Conservation (phyloP, 306 rosid species). For the Ceratonia siliqua region DNA sequence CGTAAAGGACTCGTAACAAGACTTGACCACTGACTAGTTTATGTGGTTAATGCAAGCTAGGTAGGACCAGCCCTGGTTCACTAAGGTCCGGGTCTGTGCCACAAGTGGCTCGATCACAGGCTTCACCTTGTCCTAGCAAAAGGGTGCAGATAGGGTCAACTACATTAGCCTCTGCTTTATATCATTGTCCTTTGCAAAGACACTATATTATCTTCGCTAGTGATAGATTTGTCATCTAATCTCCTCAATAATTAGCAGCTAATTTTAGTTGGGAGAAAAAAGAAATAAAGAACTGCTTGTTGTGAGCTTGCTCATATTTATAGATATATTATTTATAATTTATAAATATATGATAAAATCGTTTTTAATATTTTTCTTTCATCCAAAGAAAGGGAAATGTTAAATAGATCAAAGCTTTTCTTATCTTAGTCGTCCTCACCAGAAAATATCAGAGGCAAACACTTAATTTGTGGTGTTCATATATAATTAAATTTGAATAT, state of each 20-base stretch:
- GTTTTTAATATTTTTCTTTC: background rate
- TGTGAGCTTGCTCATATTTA: background rate
- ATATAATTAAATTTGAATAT: background rate
- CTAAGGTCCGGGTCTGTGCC: constrained; percentile 24
- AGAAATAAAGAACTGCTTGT: background rate
- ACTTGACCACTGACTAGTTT: constrained; percentile 15
- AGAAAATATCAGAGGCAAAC: background rate
- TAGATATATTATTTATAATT: no score
- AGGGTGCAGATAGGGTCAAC: constrained; percentile 60
- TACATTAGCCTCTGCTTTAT: constrained; percentile 26
- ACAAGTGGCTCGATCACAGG: constrained; percentile 43
- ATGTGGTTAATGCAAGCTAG: constrained; percentile 30
- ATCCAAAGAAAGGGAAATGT: background rate
- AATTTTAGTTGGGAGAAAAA: background rate
- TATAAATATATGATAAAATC: no score
- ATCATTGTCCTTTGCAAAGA: constrained; percentile 5
- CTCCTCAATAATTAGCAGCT: constrained; percentile 23
- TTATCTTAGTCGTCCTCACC: background rate
- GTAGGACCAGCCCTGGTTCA: constrained; percentile 38
- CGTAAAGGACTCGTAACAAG: background rate
- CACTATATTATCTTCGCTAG: background rate
- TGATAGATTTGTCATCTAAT: constrained; percentile 25
- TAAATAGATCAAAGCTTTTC: background rate
- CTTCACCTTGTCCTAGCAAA: constrained; percentile 34
- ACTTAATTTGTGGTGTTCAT: background rate